Evolutionary conservation across 2,329 filamentous ascomycete species (phyloP), one percentile per base, ranked within the genome.

Genomic region (Beauveria asiatica): DNA sequence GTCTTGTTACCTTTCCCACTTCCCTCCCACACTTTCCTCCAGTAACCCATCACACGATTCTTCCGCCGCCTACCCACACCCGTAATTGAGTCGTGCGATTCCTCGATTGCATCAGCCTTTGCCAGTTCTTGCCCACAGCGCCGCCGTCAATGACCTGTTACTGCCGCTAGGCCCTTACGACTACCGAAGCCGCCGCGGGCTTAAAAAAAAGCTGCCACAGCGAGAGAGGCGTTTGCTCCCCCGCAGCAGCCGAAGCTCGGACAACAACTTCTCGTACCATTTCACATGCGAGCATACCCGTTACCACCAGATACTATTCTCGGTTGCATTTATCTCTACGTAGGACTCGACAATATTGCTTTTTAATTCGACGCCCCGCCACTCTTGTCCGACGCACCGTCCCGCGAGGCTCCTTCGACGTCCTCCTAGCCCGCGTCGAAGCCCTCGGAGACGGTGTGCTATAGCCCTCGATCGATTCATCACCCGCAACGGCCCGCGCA

Each of bases 91-190:
- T 49, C 17, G 9, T 13, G 9, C 55, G 2, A 8, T 23, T 50
- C 8, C 23, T 42, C 45, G 21, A 19, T 25, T 39, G 23, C 30
- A 19, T 41, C 30, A 19, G 9, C 17, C 8, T 13, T 16, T 16
- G 55, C 17, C 44, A 2, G 19, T n/a, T 37, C 11, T 5, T 21
- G 9, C 30, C 19, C 8, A 2, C 25, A 17, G 25, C 9, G 44
- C 44, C 19, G 11, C 16, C 13, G 21, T 27, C 33, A 25, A 69
- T 79, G 82, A 78, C 77, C 79, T 75, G 77, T 72, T 74, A 78
- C 75, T 78, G 78, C 74, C 76, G 78, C 72, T 84, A 83, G 77
- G 33, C 13, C 13, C 11, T 16, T 37, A 69, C 72, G 70, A 73
- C 21, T 25, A 25, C 13, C 10, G 25, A 81, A 78, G 78, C 77